Evolutionary conservation across 1,139 yeast genomes (phyloP), one percentile per base, ranked within the genome.

Genomic region (Taphrina sp.): DNA sequence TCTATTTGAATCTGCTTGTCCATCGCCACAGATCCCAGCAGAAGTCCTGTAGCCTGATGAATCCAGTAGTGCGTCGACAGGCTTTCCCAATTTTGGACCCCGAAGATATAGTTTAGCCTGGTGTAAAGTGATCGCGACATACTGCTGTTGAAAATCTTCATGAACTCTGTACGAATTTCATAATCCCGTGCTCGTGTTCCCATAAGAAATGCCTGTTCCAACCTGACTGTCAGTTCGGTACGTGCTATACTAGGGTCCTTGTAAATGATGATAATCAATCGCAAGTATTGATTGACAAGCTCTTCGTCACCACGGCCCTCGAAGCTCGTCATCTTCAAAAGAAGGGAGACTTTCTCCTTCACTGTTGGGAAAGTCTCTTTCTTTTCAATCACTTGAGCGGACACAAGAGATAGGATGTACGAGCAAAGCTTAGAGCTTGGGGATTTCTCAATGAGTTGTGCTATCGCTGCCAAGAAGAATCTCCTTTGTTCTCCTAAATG

Each of bases 11-110:
- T 19, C 3, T 34, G 22, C 12, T 26, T 33, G 22, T 78, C 78
- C 42, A 69, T 69, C 58, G 82, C 83, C 63, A 88, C 80, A 0
- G 95, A 77, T 0, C 95, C 95, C 66, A 85, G 86, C 10, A 94
- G 72, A 41, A 94, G 71, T 67, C 92, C 97, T 36, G 88, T 73
- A 0, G 95, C 98, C 69, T 92, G 98, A 67, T 89, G 88, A 60
- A 90, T 72, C 98, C 98, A 94, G 51, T 90, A 89, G 65, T 85
- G 85, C 62, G 90, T 97, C 0, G 95, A 92, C 49, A 94, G 74
- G 64, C 79, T 85, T 67, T 94, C 98, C 99, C 99, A 94, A 66
- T 88, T 92, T 67, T 94, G 98, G 64, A 92, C 96, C 36, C 92
- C 76, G 31, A 94, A 78, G 7, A 92, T 83, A 64, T 92, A 94